A percentile compares a stretch with the other conserved stretches of the same genome.
phyloP scores from a whole-genome alignment of 2,329 filamentous ascomycete species.

The Didymella exigua region DNA sequence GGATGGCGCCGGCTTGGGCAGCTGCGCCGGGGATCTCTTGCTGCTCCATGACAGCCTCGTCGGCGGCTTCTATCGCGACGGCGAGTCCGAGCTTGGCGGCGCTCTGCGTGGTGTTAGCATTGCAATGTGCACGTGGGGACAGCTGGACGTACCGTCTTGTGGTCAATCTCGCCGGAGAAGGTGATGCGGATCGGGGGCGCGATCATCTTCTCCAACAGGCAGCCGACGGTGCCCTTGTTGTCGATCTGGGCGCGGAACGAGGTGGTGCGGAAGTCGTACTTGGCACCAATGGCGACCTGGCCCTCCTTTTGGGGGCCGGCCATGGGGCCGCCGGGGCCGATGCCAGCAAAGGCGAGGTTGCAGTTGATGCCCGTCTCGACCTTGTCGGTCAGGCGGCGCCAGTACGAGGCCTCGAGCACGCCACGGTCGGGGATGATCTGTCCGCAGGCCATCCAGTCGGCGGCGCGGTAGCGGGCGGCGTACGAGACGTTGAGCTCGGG shows the following conservation, averaged over 20 bases:
- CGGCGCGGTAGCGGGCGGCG: slow-evolving; percentile 85
- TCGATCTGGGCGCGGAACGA: slow-evolving; percentile 96
- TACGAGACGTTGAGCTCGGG: slow-evolving; percentile 94
- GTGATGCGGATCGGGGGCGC: slow-evolving; percentile 91
- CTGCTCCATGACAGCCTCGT: slow-evolving; percentile 50
- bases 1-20: slow-evolving; percentile 41
- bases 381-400: slow-evolving; percentile 89
- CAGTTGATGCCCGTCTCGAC: slow-evolving; percentile 96
- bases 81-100: slow-evolving; percentile 92
- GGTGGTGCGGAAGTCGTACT: slow-evolving; percentile 96
- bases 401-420: slow-evolving; percentile 84
- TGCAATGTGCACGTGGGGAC: neutral
- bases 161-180: slow-evolving; percentile 95
- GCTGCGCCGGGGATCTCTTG: slow-evolving; percentile 42
- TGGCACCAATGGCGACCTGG: slow-evolving; percentile 87
- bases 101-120: slow-evolving; percentile 65
- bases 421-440: slow-evolving; percentile 89
- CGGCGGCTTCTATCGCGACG: slow-evolving; percentile 66
- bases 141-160: slow-evolving; percentile 76
- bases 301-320: slow-evolving; percentile 81
- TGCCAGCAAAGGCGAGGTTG: slow-evolving; percentile 78
- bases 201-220: slow-evolving; percentile 92
- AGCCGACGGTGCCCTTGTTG: slow-evolving; percentile 90
- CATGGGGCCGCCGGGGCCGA: slow-evolving; percentile 66
- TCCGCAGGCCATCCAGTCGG: slow-evolving; percentile 90